These are phyloP conservation scores for Neobulgaria alba DNA, from an alignment of 2,329 filamentous ascomycete genomes.

Conservation along the genomic window DNA sequence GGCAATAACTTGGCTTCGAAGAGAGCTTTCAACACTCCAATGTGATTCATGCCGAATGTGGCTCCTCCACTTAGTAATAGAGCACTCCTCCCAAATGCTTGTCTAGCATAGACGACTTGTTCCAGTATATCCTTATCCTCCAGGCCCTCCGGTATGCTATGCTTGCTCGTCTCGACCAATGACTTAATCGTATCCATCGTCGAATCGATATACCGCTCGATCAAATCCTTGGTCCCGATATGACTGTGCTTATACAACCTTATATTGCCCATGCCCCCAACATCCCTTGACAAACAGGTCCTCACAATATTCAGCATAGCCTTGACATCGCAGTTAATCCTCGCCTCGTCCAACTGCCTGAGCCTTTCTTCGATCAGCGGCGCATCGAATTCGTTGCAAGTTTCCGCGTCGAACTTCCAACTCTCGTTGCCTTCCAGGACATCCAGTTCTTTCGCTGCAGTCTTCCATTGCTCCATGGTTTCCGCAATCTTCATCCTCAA, in stretches of 20 bases:
- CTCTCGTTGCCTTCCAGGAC: slow-evolving; percentile 67
- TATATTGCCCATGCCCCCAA: slow-evolving; percentile 80
- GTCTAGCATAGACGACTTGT: slow-evolving; percentile 49
- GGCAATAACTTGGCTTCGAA: slow-evolving; percentile 55
- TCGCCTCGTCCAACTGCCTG: slow-evolving; percentile 64
- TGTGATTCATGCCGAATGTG: slow-evolving; percentile 65
- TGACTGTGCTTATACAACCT: slow-evolving; percentile 77
- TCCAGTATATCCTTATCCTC: slow-evolving; percentile 47
- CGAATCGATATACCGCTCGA: slow-evolving; percentile 79
- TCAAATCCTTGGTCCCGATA: slow-evolving; percentile 76
- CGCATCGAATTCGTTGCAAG: slow-evolving; percentile 47
- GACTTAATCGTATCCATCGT: slow-evolving; percentile 65
- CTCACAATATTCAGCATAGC: slow-evolving; percentile 75
- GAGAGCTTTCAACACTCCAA: slow-evolving; percentile 60
- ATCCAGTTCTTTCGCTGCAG: slow-evolving; percentile 70
- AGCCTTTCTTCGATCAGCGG: slow-evolving; percentile 61
- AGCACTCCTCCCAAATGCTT: slow-evolving; percentile 58
- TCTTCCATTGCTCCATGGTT: slow-evolving; percentile 63
- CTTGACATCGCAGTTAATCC: slow-evolving; percentile 60
- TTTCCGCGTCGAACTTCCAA: slow-evolving; percentile 61
- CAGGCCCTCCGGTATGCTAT: slow-evolving; percentile 41
- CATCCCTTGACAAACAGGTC: slow-evolving; percentile 68
- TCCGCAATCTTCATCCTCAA: slow-evolving; percentile 59
- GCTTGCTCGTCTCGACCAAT: slow-evolving; percentile 53
- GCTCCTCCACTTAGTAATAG: slow-evolving; percentile 60